Percentiles rank a stretch among this genome's conserved stretches.
Evolutionary conservation across 169 alveolate species (phyloP).

Genomic region (Plasmodium inui): DNA sequence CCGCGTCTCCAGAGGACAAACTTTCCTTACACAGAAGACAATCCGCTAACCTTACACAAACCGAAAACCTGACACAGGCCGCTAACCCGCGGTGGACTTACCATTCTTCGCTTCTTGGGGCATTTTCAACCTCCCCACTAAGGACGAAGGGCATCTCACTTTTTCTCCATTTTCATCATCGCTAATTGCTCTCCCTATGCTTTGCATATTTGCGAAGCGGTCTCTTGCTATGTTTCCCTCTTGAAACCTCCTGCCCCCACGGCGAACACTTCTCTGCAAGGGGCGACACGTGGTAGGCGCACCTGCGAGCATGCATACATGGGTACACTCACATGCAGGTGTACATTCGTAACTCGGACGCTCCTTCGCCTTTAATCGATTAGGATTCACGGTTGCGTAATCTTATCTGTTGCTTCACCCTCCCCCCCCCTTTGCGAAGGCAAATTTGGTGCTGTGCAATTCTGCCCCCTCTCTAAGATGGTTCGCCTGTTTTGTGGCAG

Average conservation of each 20-base stretch:
- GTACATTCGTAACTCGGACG: neutral
- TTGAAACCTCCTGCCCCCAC: neutral
- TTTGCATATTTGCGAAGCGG: slow-evolving; percentile 10
- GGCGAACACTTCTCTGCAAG: neutral
- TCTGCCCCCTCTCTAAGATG: neutral
- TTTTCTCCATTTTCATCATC: slow-evolving; percentile 7
- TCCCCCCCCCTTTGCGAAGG: neutral
- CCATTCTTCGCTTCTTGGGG: slow-evolving; percentile 3
- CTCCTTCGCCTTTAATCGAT: neutral
- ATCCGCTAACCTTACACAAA: neutral
- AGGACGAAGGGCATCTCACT: slow-evolving; percentile 42
- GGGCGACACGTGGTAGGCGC: neutral
- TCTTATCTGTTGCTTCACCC: neutral
- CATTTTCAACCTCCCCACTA: neutral
- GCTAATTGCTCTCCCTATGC: neutral
- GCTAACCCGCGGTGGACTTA: neutral
- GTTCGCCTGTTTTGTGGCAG: neutral
- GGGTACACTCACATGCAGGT: neutral
- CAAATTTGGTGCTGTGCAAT: no score
- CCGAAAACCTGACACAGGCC: no score
- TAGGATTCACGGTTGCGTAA: neutral
- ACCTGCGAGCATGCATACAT: neutral
- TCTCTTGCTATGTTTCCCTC: neutral
- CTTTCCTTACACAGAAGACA: neutral
- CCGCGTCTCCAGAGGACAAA: neutral